Evolutionary conservation across 2,329 filamentous ascomycete genomes (phyloP).

Genomic region (Sporothrix euskadiensis): DNA sequence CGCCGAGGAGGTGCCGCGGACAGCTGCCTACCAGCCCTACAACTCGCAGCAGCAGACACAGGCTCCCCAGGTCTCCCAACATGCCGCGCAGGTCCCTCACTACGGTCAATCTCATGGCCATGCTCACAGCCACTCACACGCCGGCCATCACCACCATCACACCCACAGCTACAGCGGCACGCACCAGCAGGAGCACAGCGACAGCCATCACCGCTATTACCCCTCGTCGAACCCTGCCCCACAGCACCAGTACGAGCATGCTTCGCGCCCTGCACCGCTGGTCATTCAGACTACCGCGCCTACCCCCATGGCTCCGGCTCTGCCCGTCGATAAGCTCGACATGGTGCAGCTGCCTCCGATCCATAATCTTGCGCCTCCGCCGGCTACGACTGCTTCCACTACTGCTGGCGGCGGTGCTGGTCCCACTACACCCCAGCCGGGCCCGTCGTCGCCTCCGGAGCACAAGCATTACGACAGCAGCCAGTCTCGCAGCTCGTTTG

Average conservation of each 20-base stretch:
- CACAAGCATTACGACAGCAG: not conserved
- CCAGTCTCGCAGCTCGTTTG: not conserved
- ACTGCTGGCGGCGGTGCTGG: not conserved
- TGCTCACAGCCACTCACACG: not conserved
- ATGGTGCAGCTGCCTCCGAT: conserved; percentile 29
- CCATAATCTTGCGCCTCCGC: not conserved
- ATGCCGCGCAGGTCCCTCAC: not conserved
- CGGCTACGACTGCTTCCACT: not conserved
- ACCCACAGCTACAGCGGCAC: not conserved
- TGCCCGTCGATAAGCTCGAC: conserved; percentile 21
- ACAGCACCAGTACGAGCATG: not conserved
- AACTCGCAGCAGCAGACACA: not conserved
- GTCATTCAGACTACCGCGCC: not conserved
- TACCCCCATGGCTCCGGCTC: not conserved
- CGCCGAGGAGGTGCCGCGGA: not conserved
- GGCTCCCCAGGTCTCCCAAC: not conserved
- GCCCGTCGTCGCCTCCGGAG: not conserved
- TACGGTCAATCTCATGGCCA: not conserved
- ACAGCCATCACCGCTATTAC: not conserved
- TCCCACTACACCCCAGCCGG: not conserved
- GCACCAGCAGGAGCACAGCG: not conserved
- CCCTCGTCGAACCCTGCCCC: not conserved
- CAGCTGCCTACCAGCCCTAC: not conserved
- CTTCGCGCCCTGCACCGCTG: not conserved
- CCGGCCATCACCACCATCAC: not conserved